These are phyloP conservation scores for Lachnellula hyalina DNA, from an alignment of 2,329 filamentous ascomycete genomes.

Conservation along the genomic window DNA sequence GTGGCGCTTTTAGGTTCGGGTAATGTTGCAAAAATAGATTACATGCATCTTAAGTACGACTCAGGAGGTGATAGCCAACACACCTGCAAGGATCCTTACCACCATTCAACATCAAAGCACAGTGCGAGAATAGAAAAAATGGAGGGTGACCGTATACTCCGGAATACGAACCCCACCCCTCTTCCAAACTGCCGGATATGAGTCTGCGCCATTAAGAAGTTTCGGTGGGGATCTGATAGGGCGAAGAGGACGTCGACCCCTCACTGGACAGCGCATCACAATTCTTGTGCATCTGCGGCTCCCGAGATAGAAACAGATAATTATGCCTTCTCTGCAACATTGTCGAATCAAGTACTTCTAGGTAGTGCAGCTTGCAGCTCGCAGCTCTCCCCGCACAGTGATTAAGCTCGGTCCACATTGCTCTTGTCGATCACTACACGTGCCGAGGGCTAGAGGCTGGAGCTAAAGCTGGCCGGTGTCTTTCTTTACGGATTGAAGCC, in stretches of 20 bases:
- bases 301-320: constrained; percentile 7
- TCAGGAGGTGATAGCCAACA: neutral
- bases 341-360: too few relatives aligned
- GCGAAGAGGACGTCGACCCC: neutral
- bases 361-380: neutral
- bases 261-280: neutral
- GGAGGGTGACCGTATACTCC: neutral
- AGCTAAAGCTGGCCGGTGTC: neutral
- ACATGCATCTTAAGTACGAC: neutral
- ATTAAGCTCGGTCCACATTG: neutral
- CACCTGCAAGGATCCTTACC: neutral
- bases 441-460: neutral
- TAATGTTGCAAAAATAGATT: neutral
- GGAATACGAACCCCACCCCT: neutral
- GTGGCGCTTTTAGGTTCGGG: neutral
- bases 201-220: neutral
- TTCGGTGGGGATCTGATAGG: neutral
- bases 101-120: neutral
- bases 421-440: neutral
- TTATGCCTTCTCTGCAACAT: neutral
- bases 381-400: neutral
- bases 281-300: neutral
- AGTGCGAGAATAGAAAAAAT: neutral
- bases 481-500: neutral
- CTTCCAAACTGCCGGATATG: neutral